phyloP scores from a whole-genome alignment of 2,329 filamentous ascomycete species.

The Botrytis medusae region DNA sequence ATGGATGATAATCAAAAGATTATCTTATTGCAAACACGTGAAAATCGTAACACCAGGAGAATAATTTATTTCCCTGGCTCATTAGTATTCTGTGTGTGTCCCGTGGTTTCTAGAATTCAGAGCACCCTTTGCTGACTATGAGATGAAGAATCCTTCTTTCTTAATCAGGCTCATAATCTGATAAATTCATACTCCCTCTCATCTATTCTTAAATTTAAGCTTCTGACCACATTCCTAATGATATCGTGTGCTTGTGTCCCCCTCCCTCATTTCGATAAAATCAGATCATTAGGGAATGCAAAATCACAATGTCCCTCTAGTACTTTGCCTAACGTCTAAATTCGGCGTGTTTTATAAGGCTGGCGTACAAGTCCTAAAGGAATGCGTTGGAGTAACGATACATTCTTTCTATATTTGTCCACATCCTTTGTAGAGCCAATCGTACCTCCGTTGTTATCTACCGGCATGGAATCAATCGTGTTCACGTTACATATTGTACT shows the following conservation, averaged over 20 bases:
- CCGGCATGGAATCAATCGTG: neutral
- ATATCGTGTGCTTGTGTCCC: neutral
- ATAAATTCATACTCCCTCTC: neutral
- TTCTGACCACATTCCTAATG: neutral
- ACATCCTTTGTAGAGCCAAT: neutral
- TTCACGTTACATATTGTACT: neutral
- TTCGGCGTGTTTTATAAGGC: neutral
- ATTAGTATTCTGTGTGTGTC: neutral
- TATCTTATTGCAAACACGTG: neutral
- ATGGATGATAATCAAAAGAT: neutral
- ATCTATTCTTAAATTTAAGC: constrained; percentile 4
- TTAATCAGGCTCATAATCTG: neutral
- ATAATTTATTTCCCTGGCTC: neutral
- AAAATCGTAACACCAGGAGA: neutral
- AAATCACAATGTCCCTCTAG: neutral
- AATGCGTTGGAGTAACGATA: neutral
- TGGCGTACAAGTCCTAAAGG: neutral
- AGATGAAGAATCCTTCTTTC: neutral
- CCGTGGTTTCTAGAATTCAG: neutral
- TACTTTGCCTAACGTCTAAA: neutral
- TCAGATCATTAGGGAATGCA: neutral
- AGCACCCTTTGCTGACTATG: neutral
- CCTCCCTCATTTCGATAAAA: neutral
- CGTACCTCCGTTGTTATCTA: neutral
- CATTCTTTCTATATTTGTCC: neutral